Base-by-base conservation (phyloP, 257 asterid species). In the Anisodus acutangulus region DNA sequence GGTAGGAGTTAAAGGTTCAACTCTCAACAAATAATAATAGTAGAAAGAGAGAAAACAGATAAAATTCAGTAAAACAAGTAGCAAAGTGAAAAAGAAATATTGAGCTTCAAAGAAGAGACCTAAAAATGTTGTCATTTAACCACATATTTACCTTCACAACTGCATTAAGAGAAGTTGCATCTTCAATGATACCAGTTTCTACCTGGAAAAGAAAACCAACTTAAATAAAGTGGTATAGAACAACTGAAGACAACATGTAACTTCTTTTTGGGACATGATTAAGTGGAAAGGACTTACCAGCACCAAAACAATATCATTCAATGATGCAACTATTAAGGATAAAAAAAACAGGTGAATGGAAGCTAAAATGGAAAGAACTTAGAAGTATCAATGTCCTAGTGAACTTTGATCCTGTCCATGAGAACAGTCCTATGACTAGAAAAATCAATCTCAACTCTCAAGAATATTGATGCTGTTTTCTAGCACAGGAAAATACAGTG, bases 151-250 rank as follows among this genome's bases (percentile, higher is more conserved):
- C 99, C 99, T 95, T 95, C 26, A 95, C 99, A 82, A 95, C 99
- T 81, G 98, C 98, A 83, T 90, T 92, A 51, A 95, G 94, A 87
- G 89, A 92, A 86, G 94, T 81, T 26, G 98, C 93, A 87, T 94
- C 90, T 59, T 93, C 97, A 88, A 95, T 91, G 86, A 89, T 88
- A 80, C 92, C 86, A 49, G 93, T 85, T 82, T 91, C 97, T 84
- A 90, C 92, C 97, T 93, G 93, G 80, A 82, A 91, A 87, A 82
- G 45, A 80, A 22, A 68, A 37, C 3, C 43, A 17, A 60, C 59
- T 71, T 22, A 63, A 66, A 66, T 45, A 79, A 22, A 53, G 81
- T 31, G 64, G 81, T 78, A 54, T 12, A 51, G 63, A 53, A 78
- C 81, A 78, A 54, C 57, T 71, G 43, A 78, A 78, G 63, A 53